Evolutionary conservation across 1,284 basidiomycete genomes (phyloP).

Genomic region (Cerioporus squamosus): DNA sequence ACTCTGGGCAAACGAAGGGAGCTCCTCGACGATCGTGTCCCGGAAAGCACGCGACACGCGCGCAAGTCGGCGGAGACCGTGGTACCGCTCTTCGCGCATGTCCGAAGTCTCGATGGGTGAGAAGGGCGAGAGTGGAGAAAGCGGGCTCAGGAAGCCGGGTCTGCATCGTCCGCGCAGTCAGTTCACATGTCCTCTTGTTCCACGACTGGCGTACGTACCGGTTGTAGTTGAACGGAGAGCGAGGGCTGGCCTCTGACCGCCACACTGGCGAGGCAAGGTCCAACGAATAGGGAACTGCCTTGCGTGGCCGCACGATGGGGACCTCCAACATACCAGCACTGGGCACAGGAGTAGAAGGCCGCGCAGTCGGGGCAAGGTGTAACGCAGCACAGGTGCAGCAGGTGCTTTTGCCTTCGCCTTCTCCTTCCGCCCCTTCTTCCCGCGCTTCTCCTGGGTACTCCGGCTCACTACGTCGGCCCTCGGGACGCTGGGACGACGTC

Average conservation of each 20-base stretch:
- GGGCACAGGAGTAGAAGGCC: not conserved
- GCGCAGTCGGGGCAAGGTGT: slow-evolving; percentile 8
- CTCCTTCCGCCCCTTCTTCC: slow-evolving; percentile 8
- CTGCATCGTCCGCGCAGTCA: not conserved
- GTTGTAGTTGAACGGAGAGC: slow-evolving; percentile 18
- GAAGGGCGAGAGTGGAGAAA: slow-evolving; percentile 21
- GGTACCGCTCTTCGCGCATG: slow-evolving; percentile 20
- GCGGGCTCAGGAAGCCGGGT: slow-evolving; percentile 18
- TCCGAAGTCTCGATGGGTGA: slow-evolving; percentile 23
- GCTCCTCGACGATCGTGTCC: slow-evolving; percentile 26
- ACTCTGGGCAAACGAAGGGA: slow-evolving; percentile 29
- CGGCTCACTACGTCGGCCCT: not conserved
- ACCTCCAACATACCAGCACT: not conserved
- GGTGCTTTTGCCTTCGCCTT: slow-evolving; percentile 2
- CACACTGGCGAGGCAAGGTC: slow-evolving; percentile 12
- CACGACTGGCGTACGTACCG: slow-evolving; percentile 6
- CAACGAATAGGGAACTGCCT: slow-evolving; percentile 19
- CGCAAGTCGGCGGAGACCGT: slow-evolving; percentile 32
- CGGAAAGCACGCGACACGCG: slow-evolving; percentile 25
- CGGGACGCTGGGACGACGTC: slow-evolving; percentile 23
- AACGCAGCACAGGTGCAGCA: slow-evolving; percentile 14
- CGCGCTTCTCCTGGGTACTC: slow-evolving; percentile 1
- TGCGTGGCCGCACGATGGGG: slow-evolving; percentile 5
- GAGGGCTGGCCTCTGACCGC: slow-evolving; percentile 1
- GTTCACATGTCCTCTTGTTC: too few relatives aligned